Evolutionary conservation across 441 rosid species (phyloP).

Genomic region (Flueggea neowawraea): DNA sequence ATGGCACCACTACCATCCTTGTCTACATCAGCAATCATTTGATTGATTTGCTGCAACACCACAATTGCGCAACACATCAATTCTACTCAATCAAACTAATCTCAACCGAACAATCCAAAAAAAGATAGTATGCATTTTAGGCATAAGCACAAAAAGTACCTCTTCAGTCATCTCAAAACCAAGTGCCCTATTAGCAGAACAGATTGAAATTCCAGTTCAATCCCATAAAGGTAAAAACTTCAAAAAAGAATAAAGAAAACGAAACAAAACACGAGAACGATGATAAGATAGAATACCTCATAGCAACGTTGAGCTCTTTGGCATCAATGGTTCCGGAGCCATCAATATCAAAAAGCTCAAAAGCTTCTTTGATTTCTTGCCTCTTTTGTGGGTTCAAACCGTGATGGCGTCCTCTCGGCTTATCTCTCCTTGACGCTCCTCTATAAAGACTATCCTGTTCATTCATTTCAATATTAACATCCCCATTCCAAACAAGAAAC

Average conservation of each 20-base stretch:
- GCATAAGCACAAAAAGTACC: constrained; percentile 32
- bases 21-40: constrained; percentile 99
- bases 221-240: neutral
- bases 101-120: too few relatives aligned
- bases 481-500: too few relatives aligned
- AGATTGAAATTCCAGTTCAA: constrained; percentile 12
- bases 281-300: constrained; percentile 58
- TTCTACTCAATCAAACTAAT: too few relatives aligned
- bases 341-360: constrained; percentile 94
- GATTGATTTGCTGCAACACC: constrained; percentile 64
- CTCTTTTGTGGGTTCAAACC: constrained; percentile 47
- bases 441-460: constrained; percentile 48
- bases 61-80: neutral
- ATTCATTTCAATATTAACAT: too few relatives aligned
- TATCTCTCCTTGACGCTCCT: constrained; percentile 60
- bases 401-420: constrained; percentile 64
- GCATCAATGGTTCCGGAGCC: constrained; percentile 98
- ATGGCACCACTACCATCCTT: constrained; percentile 98
- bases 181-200: constrained; percentile 79
- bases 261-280: neutral
- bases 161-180: constrained; percentile 94
- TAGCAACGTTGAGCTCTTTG: constrained; percentile 96
- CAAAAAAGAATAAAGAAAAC: neutral
- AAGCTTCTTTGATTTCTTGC: constrained; percentile 94
- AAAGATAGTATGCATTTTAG: too few relatives aligned